Percentiles rank a stretch among this genome's conserved stretches.
phyloP scores from a whole-genome alignment of 2,329 filamentous ascomycete species.

The Plectosphaerella cucumerina region DNA sequence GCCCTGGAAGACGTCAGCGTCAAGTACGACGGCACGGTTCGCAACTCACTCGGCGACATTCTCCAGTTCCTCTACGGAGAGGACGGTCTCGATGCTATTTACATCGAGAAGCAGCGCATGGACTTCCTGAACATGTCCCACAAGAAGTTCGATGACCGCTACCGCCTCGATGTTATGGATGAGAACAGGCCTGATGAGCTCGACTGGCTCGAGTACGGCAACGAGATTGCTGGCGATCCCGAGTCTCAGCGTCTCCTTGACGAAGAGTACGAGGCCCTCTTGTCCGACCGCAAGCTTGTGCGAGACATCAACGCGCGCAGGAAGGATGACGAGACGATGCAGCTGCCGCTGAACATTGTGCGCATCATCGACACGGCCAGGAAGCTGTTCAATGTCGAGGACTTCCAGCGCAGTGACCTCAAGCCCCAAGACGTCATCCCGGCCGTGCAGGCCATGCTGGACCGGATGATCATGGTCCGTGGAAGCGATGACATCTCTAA shows the following conservation, averaged over 20 bases:
- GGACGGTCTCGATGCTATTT: constrained; percentile 88
- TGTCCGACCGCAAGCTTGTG: constrained; percentile 69
- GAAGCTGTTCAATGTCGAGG: constrained; percentile 86
- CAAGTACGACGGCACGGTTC: constrained; percentile 94
- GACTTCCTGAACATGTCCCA: constrained; percentile 81
- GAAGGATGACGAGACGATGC: constrained; percentile 80
- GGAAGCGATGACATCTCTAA: constrained; percentile 76
- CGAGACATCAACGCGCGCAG: constrained; percentile 62
- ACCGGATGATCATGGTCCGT: constrained; percentile 78
- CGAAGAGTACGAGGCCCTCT: constrained; percentile 77
- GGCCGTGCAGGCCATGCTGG: constrained; percentile 68
- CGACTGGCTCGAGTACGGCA: constrained; percentile 79
- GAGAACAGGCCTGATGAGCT: constrained; percentile 47
- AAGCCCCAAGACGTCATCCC: constrained; percentile 85
- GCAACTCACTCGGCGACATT: constrained; percentile 94
- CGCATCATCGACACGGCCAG: constrained; percentile 90
- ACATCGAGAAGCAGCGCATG: constrained; percentile 89
- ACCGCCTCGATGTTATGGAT: constrained; percentile 83
- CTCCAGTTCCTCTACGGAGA: constrained; percentile 98
- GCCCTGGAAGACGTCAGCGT: constrained; percentile 96
- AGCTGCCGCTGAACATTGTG: constrained; percentile 85
- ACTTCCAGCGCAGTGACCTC: constrained; percentile 80
- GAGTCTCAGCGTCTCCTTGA: constrained; percentile 83
- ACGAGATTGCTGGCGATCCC: constrained; percentile 82
- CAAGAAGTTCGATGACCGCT: constrained; percentile 73